Percentiles rank a stretch among this genome's conserved stretches.
phyloP scores from a whole-genome alignment of 2,329 filamentous ascomycete species.

The Fusarium haematococcum region DNA sequence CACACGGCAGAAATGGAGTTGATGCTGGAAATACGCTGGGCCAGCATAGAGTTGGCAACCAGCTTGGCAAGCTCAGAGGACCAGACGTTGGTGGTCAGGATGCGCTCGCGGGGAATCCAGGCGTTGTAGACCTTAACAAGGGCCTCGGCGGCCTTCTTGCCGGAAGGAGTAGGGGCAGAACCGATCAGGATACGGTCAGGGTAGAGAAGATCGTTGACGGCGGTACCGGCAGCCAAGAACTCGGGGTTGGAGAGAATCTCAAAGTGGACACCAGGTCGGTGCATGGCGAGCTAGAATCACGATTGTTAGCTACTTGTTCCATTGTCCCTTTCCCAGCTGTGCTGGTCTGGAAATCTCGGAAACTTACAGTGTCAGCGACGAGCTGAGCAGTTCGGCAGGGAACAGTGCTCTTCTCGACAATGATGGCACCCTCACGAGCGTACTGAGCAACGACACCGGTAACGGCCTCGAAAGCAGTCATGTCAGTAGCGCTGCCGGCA shows the following conservation, averaged over 20 bases:
- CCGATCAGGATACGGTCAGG: constrained; percentile 84
- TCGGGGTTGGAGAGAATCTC: constrained; percentile 86
- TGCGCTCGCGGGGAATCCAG: constrained; percentile 76
- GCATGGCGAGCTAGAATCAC: constrained; percentile 61
- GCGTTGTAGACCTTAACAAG: constrained; percentile 75
- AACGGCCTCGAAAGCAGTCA: constrained; percentile 78
- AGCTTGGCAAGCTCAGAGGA: constrained; percentile 85
- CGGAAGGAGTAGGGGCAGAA: constrained; percentile 69
- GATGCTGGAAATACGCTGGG: constrained; percentile 84
- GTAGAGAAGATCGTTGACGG: constrained; percentile 75
- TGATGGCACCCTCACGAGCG: constrained; percentile 75
- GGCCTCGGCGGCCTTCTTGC: constrained; percentile 70
- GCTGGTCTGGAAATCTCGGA: neutral
- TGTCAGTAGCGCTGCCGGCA: constrained; percentile 77
- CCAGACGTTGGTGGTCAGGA: constrained; percentile 80
- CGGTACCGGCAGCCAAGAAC: constrained; percentile 83
- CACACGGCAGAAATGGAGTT: constrained; percentile 86
- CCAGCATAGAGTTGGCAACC: constrained; percentile 83
- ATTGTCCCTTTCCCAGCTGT: neutral
- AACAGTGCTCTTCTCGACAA: constrained; percentile 86
- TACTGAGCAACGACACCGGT: constrained; percentile 74
- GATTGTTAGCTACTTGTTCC: constrained; percentile 3
- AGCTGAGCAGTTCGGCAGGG: constrained; percentile 80
- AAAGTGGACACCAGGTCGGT: constrained; percentile 73
- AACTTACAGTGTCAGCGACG: constrained; percentile 73